Evolutionary conservation across 1,284 basidiomycete species (phyloP), one percentile per base, ranked within the genome.

Genomic region (Rhodotorula sp.): DNA sequence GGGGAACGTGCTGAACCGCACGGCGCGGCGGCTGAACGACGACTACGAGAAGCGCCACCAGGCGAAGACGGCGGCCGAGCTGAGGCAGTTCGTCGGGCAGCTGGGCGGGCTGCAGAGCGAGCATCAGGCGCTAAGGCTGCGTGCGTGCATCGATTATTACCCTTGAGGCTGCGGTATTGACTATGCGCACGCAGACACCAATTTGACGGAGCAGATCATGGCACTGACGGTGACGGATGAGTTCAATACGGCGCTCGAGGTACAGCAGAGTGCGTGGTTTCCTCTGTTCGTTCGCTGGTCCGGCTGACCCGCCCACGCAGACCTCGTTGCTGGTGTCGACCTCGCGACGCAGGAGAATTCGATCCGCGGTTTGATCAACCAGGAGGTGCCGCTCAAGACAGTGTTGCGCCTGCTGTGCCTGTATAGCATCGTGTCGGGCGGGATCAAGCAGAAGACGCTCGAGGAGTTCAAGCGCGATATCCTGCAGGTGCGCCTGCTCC

Each of bases 61-160:
- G 88, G 90, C 91, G n/a, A 92, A 93, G 82, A 95, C 93, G 10
- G 91, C 97, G 37, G 88, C 90, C 8, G 92, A 99, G 82, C 86
- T 99, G 79, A 88, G 90, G 71, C 93, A 96, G 79, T 98, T 99
- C 82, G 96, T 99, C 15, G 93, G 94, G 25, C 93, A 92, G 80
- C 85, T 99, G 3, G 92, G 94, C 50, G 92, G 92, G 1, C 84
- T 99, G 74, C 92, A 98, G 82, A 88, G 86, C 36, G 94, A 97
- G 78, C 94, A 97, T 78, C 91, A 95, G 79, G 88, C 90, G 53
- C 82, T 99, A 72, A 86, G 91, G 68, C 84, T 98, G 66, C 96
- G 94, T 95, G 79, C 81, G 89, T 84, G 25, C 34, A 46, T 34
- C 36, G 37, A 34, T 59, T 62, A 0, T 4, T 8, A 5, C 25